Conservation (phyloP, 129 eudicot species). For the Pseudognaphalium luteoalbum region DNA sequence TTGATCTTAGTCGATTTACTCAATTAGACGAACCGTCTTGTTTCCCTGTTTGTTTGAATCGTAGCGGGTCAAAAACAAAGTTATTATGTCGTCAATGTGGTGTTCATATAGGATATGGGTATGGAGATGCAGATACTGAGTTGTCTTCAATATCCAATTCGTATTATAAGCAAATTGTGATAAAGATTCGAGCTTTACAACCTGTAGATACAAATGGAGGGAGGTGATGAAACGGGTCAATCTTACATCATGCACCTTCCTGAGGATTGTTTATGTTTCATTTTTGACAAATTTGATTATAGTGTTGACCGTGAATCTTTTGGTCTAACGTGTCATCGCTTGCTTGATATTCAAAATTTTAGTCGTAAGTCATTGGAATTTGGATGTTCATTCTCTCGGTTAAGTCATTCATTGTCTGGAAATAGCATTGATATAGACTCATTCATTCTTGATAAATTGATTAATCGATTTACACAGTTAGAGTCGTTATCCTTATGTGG, state of each 20-base stretch:
- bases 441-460: constrained; percentile 47
- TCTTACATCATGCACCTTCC: constrained; percentile 55
- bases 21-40: constrained; percentile 64
- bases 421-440: constrained; percentile 32
- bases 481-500: constrained; percentile 56
- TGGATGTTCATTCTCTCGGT: constrained; percentile 49
- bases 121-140: constrained; percentile 53
- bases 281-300: constrained; percentile 50
- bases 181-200: constrained; percentile 59
- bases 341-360: constrained; percentile 66
- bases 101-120: constrained; percentile 55
- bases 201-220: constrained; percentile 57
- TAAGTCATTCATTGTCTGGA: constrained; percentile 33
- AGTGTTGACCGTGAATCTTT: constrained; percentile 71
- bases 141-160: constrained; percentile 53
- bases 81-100: constrained; percentile 80
- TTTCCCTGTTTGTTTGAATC: constrained; percentile 51
- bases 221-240: neutral
- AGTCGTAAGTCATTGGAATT: constrained; percentile 68
- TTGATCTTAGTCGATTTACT: constrained; percentile 82
- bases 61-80: constrained; percentile 55
- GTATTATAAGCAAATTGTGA: constrained; percentile 53
- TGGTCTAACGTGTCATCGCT: constrained; percentile 78
- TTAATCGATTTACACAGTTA: constrained; percentile 56
- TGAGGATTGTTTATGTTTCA: constrained; percentile 36